Base-by-base conservation (phyloP, 192 early-diverging fungal genomes). In the Phycomyces nitens region DNA sequence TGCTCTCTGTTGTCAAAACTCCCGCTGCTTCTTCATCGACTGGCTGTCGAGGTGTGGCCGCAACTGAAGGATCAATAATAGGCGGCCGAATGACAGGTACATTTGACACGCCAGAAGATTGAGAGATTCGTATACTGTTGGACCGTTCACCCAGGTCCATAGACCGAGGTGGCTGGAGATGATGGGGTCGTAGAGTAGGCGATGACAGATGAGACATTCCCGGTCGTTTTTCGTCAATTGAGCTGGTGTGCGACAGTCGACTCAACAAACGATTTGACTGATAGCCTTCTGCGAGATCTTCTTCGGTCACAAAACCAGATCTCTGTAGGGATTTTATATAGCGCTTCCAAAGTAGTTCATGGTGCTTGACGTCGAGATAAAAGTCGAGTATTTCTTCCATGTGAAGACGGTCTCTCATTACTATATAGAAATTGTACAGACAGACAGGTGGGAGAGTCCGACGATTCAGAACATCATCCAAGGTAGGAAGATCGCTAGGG, bases 401-500 rank as follows among this genome's bases (percentile, higher is more conserved):
- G 29, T 74, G 65, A 52, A 88, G 83, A 51, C 80, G 68, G 60
- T 90, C 87, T n/a, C 86, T 71, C 77, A 92, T 80, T 42, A 86
- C 83, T 51, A 89, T 74, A 70, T 88, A 92, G 73, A 84, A 90
- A 66, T 90, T 89, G 60, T 79, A 90, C n/a, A 92, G 72, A 56
- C 90, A 92, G 26, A 92, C 77, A 2, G 90, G 90, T 9, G 84
- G 86, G 34, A 75, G 61, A 0, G 88, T 87, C 47, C 83, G 86
- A 21, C 90, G 77, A 53, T 77, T 62, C 9, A 92, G 77, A 15
- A 88, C 86, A 64, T 90, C 80, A 41, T 89, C 82, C 23, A 92
- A 70, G n/a, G 82, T 83, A 3, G 90, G 90, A 55, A 92, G 74
- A 9, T 71, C 65, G 8, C 20, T 42, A 43, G 21, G 22, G 4